Base-by-base conservation (phyloP, 352 stramenopile genomes). In the Pythium dissimile region DNA sequence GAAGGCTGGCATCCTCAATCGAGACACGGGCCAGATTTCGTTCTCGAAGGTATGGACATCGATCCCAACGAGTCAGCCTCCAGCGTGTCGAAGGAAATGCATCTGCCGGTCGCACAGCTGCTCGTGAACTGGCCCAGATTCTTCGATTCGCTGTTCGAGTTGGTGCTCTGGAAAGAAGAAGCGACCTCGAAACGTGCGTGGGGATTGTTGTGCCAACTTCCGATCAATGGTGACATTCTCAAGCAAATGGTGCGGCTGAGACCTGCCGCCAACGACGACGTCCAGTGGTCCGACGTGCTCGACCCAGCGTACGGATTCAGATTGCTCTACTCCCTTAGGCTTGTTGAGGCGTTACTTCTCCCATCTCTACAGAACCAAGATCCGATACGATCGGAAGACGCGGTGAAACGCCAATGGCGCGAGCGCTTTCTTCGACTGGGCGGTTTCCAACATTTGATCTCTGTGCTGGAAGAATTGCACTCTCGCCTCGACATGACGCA, bases 381-480 rank as follows among this genome's bases (percentile, higher is more conserved):
- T 5, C 45, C 58, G 7, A 55, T 27, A 12, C 46, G 15, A 6
- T 20, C 47, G 0, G 51, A 77, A 9, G 73, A 89, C 53, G 67
- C 53, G 0, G 75, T 78, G 2, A 71, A 77, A 21, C 71, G 84
- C 18, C 80, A 92, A 39, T 94, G 84, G 84, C 77, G 80, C 35
- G 80, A 94, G 21, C 80, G 80, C 0, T 94, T 94, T 51, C 68
- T 89, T 16, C 78, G 81, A 9, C 58, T 92, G 10, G 81, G 80
- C 18, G 84, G 84, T 10, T 54, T 60, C 0, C 57, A 41, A 5
- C 69, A 89, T 58, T 38, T 94, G 12, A n/a, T 52, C 75, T 75
- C 11, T 30, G 7, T 47, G 8, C 15, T 56, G 16, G 15, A 26
- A 16, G 18, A 5, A 12, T 37, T 49, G 39, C 18, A 30, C 11